Percentiles rank a stretch among this genome's conserved stretches.
phyloP scores from a whole-genome alignment of 75 land plant species.

The Sequoiadendron giganteum region DNA sequence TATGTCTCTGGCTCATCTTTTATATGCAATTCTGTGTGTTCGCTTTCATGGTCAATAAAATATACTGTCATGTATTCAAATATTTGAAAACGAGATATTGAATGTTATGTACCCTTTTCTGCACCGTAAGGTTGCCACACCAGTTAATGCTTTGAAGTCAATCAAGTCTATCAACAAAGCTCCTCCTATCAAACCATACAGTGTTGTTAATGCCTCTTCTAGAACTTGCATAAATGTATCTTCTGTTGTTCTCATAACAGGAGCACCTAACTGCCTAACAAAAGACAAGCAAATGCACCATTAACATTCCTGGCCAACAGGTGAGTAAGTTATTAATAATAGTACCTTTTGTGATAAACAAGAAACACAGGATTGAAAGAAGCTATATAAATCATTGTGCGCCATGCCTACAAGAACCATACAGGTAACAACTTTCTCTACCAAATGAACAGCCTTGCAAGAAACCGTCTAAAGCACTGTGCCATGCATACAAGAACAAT shows the following conservation, averaged over 20 bases:
- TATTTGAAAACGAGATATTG: background rate
- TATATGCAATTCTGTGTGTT: background rate
- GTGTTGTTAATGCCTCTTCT: slow-evolving; percentile 22
- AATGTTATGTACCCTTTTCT: slow-evolving; percentile 21
- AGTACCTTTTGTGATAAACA: background rate
- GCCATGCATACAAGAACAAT: background rate
- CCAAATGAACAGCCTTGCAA: background rate
- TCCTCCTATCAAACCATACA: slow-evolving; percentile 29
- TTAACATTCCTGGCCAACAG: background rate
- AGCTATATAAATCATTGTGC: background rate
- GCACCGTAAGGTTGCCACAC: slow-evolving; percentile 19
- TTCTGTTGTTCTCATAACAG: background rate
- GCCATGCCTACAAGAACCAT: background rate
- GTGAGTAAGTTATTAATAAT: background rate
- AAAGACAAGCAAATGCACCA: background rate
- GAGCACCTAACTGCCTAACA: slow-evolving; percentile 16
- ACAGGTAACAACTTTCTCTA: background rate
- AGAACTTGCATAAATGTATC: slow-evolving; percentile 18
- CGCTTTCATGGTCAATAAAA: background rate
- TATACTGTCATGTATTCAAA: background rate
- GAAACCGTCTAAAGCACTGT: background rate
- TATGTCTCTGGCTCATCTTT: background rate
- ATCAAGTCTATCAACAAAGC: slow-evolving; percentile 17
- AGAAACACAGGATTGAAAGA: background rate
- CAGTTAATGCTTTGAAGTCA: slow-evolving; percentile 18